Conservation (phyloP, 1,284 basidiomycete species). For the Malassezia cuniculi region DNA sequence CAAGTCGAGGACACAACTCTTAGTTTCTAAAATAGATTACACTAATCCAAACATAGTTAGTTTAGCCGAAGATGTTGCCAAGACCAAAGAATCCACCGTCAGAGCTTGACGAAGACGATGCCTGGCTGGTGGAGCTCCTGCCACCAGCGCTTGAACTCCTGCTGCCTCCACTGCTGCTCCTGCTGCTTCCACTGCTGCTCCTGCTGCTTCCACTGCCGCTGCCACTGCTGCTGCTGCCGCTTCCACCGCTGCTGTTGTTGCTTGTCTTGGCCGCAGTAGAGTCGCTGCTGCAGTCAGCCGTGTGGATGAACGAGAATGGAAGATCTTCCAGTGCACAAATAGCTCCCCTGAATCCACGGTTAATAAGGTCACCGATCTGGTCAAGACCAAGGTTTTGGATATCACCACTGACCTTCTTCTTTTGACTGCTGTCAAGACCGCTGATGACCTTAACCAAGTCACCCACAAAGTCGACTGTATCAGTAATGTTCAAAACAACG, state of each 20-base stretch:
- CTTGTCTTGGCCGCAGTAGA: no score
- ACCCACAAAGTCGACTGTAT: not conserved
- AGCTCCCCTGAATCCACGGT: slow-evolving; percentile 1
- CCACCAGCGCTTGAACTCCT: no score
- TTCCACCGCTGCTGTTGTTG: no score
- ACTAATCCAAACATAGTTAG: no score
- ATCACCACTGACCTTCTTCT: not conserved
- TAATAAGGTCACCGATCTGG: slow-evolving; percentile 1
- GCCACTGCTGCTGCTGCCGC: slow-evolving; percentile 19
- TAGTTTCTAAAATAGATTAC: no score
- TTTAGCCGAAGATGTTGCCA: no score
- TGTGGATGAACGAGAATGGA: slow-evolving; percentile 1
- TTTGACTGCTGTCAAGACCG: not conserved
- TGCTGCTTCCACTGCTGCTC: no score
- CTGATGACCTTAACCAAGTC: not conserved
- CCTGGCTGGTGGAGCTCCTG: no score
- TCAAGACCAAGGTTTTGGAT: not conserved
- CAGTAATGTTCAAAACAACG: slow-evolving; percentile 4
- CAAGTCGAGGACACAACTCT: no score
- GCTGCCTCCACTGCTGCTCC: no score
- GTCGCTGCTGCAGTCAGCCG: slow-evolving; percentile 10
- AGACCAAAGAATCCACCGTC: no score
- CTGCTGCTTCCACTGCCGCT: slow-evolving; percentile 4
- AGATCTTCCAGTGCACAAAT: slow-evolving; percentile 9
- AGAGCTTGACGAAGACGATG: no score